These are phyloP conservation scores for carrot (Daucus carota) DNA, from an alignment of 129 eudicot species.

Conservation along the genomic window DH1_v3.0 NC_030385.2:1262501-1263000, in stretches of 20 bases:
- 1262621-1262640: too few relatives aligned
- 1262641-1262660: too few relatives aligned
- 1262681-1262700: too few relatives aligned
- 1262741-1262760: constrained; percentile 3
- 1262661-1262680: too few relatives aligned
- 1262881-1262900: constrained; percentile 1
- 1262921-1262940: background rate
- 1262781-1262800: background rate
- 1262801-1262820: background rate
- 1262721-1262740: background rate
- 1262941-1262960: background rate
- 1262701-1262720: too few relatives aligned
- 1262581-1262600: too few relatives aligned
- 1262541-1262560: too few relatives aligned
- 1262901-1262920: background rate
- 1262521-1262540: too few relatives aligned
- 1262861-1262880: background rate
- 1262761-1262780: background rate
- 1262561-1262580: too few relatives aligned
- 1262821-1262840: background rate
- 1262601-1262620: too few relatives aligned
- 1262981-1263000: background rate
- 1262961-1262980: background rate
- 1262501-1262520: too few relatives aligned
- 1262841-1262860: background rate